Conservation (phyloP, 148 eudicot species). For the Silene conica region DNA sequence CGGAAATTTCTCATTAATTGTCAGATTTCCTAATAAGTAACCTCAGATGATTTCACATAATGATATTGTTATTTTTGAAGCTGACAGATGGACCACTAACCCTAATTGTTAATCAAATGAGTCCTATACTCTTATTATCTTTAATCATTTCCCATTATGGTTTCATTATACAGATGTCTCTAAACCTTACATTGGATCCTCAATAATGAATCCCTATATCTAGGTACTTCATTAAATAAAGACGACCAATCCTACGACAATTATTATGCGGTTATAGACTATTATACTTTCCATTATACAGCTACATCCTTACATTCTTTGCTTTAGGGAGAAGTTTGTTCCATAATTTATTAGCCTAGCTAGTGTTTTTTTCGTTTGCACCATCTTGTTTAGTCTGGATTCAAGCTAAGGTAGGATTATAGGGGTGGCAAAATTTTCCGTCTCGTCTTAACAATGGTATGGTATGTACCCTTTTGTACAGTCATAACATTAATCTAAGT, state of each 20-base stretch:
- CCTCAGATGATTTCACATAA: slow-evolving; percentile 1
- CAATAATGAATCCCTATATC: slow-evolving; percentile 22
- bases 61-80: slow-evolving; percentile 3
- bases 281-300: slow-evolving; percentile 9
- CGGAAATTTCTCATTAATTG: no score
- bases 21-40: background rate
- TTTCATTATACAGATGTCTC: slow-evolving; percentile 25
- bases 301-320: slow-evolving; percentile 18
- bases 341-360: background rate
- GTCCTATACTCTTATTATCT: slow-evolving; percentile 22
- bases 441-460: no score
- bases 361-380: background rate
- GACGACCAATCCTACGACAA: slow-evolving; percentile 16
- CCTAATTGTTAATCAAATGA: slow-evolving; percentile 19
- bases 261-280: slow-evolving; percentile 9
- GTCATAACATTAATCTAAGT: no score
- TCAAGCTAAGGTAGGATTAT: background rate
- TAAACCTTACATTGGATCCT: slow-evolving; percentile 16
- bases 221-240: slow-evolving; percentile 25
- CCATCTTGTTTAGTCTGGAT: background rate
- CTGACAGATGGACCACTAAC: slow-evolving; percentile 22
- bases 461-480: no score
- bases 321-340: slow-evolving; percentile 24
- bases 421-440: background rate
- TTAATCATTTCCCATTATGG: slow-evolving; percentile 26